Percentiles rank a stretch among this genome's conserved stretches.
These are phyloP conservation scores for Amorphotheca resinae DNA, from an alignment of 495 filamentous ascomycete genomes.

Conservation along the genomic window DNA sequence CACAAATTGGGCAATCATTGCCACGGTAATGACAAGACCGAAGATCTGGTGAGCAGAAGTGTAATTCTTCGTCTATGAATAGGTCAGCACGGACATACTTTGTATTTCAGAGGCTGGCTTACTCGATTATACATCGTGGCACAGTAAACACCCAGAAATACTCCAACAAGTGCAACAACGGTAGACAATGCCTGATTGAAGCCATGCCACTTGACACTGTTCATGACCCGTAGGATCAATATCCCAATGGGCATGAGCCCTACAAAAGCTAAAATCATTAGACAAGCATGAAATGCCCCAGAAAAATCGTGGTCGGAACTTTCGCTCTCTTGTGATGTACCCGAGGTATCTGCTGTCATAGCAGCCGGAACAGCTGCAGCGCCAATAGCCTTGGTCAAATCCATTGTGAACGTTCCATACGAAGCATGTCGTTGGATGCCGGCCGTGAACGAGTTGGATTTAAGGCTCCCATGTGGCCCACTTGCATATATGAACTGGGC, in stretches of 20 bases:
- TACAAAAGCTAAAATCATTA: constrained; percentile 40
- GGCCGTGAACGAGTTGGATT: constrained; percentile 28
- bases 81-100: not conserved
- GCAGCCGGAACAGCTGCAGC: constrained; percentile 20
- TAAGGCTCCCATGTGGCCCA: constrained; percentile 30
- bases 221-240: constrained; percentile 34
- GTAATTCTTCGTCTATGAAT: constrained; percentile 34
- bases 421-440: constrained; percentile 38
- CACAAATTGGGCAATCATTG: constrained; percentile 34
- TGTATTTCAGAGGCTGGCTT: constrained; percentile 13
- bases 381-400: constrained; percentile 37
- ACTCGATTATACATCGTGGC: constrained; percentile 39
- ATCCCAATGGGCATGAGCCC: constrained; percentile 43
- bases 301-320: constrained; percentile 21
- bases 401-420: constrained; percentile 43
- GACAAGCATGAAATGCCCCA: constrained; percentile 34
- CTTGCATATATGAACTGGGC: constrained; percentile 45
- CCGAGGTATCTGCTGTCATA: constrained; percentile 9
- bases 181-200: constrained; percentile 33
- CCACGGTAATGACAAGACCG: constrained; percentile 37
- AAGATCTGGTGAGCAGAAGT: constrained; percentile 45
- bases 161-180: constrained; percentile 32
- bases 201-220: constrained; percentile 36
- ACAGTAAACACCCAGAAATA: constrained; percentile 36
- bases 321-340: constrained; percentile 18